Evolutionary conservation across 345 rosid genomes (phyloP), one percentile per base, ranked within the genome.

Genomic region (Gossypium stocksii): DNA sequence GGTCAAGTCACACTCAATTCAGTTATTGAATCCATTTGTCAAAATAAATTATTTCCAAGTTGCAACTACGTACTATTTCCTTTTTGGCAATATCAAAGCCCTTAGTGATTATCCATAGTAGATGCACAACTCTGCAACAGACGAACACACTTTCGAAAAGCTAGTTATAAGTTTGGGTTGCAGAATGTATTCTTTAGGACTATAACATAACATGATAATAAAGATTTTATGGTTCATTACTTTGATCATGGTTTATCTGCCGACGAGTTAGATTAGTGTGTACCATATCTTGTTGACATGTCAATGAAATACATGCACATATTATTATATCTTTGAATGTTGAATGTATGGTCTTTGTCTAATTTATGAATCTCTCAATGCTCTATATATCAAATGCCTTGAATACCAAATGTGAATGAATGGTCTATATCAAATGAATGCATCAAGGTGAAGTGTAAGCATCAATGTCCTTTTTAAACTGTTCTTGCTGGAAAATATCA

Each of bases 1-100:
- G 76, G 48, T 61, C 70, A 62, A 62, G 44, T 61, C 43, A 27
- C 34, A 29, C 34, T 62, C 56, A 49, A 13, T 73, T 52, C 22
- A 25, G 25, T 11, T 48, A 27, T 25, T 22, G 0, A 60, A 14
- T 45, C 5, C 19, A 23, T 20, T 72, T 72, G 41, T 25, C 52
- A 17, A 45, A 17, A 1, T 11, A 65, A 19, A 9, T n/a, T 4
- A 43, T 65, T 65, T 43, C 52, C 70, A 65, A 43, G 12, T 43
- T 2, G 52, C 17, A 65, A 65, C 27, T 20, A 12, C n/a, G n/a
- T n/a, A n/a, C 27, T 20, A 19, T 65, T 65, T 70, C 59, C 58
- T 23, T 68, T 46, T 68, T 48, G 56, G 12, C 19, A 23, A 68
- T 25, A 25, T 66, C 73, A 29, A 41, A 52, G 27, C 44, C 9